Evolutionary conservation across 768 basidiomycete genomes (phyloP).

Genomic region (Coprinopsis strossmayeri): DNA sequence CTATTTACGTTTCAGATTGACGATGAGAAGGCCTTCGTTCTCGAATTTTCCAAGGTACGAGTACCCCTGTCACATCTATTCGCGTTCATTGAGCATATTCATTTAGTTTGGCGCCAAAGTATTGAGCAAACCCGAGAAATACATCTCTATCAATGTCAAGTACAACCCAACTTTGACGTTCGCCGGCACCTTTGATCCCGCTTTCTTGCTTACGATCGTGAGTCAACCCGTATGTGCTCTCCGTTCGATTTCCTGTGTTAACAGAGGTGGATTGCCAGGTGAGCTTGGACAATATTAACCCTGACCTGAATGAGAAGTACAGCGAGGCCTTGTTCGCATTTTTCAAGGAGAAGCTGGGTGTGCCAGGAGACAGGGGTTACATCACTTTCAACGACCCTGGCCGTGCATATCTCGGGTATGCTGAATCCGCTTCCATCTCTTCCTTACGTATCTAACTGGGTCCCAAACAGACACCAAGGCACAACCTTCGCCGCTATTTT

Average conservation of each 20-base stretch:
- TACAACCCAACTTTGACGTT: slow-evolving; percentile 57
- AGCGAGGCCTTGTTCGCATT: slow-evolving; percentile 49
- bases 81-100: background rate
- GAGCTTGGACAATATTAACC: slow-evolving; percentile 50
- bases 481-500: slow-evolving; percentile 40
- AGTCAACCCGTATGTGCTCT: too few relatives aligned
- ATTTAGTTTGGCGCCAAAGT: background rate
- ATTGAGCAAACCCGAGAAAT: slow-evolving; percentile 18
- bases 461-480: slow-evolving; percentile 28
- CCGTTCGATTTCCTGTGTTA: too few relatives aligned
- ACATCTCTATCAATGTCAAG: slow-evolving; percentile 72
- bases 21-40: slow-evolving; percentile 4
- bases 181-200: slow-evolving; percentile 58
- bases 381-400: slow-evolving; percentile 55
- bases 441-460: too few relatives aligned
- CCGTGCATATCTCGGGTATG: slow-evolving; percentile 40
- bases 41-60: slow-evolving; percentile 6
- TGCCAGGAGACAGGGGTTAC: slow-evolving; percentile 49
- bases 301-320: slow-evolving; percentile 42
- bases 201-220: slow-evolving; percentile 54
- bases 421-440: too few relatives aligned
- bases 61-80: slow-evolving; percentile 29
- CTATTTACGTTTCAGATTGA: background rate
- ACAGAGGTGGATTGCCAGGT: slow-evolving; percentile 26
- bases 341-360: slow-evolving; percentile 47